These are phyloP conservation scores for Xylaria polymorpha DNA, from an alignment of 2,329 filamentous ascomycete genomes.

Conservation along the genomic window DNA sequence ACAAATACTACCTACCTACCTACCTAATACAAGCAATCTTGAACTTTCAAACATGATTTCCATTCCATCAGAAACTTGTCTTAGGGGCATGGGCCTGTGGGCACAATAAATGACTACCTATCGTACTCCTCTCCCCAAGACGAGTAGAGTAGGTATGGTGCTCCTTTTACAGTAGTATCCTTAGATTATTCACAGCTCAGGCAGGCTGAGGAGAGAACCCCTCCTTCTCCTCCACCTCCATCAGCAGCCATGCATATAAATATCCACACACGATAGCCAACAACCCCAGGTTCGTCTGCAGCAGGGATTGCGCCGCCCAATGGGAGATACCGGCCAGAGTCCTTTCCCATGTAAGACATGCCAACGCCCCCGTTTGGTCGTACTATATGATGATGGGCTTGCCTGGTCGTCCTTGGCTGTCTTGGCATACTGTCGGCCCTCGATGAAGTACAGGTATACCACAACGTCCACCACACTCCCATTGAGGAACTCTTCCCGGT, in stretches of 20 bases:
- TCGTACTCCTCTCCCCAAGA: background rate
- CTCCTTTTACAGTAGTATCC: too few relatives aligned
- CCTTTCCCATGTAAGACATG: slow-evolving; percentile 25
- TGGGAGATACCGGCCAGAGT: slow-evolving; percentile 8
- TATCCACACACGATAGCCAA: slow-evolving; percentile 24
- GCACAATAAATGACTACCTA: background rate
- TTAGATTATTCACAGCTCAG: too few relatives aligned
- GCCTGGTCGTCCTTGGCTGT: slow-evolving; percentile 25
- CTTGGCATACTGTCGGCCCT: slow-evolving; percentile 20
- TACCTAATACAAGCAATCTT: background rate
- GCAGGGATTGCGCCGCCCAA: slow-evolving; percentile 22
- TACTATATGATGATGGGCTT: slow-evolving; percentile 24
- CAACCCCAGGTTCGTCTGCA: slow-evolving; percentile 17
- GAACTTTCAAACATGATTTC: background rate
- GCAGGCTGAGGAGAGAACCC: slow-evolving; percentile 8
- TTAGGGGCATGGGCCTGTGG: background rate
- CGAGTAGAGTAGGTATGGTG: background rate
- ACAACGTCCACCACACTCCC: slow-evolving; percentile 7
- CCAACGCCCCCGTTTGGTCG: slow-evolving; percentile 24
- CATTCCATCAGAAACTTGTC: background rate
- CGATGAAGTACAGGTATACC: background rate
- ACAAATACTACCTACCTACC: background rate
- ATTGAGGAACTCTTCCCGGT: slow-evolving; percentile 24
- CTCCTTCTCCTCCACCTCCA: slow-evolving; percentile 16
- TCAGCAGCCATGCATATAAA: slow-evolving; percentile 22